Base-by-base conservation (phyloP, 805 yeast species). In the Kuraishia cidri region DNA sequence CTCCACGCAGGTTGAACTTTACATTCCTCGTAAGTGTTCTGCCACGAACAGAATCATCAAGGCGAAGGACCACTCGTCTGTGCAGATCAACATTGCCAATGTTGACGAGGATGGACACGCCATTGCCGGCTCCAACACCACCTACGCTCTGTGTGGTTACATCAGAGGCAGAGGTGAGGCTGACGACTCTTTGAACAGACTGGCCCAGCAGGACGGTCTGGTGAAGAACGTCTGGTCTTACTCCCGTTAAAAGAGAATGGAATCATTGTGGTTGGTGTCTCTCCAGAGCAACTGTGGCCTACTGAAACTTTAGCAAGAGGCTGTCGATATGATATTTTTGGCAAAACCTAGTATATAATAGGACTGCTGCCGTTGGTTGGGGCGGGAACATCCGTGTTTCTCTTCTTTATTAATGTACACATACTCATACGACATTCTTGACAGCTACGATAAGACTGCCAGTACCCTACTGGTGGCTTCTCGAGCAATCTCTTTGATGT, bases 21-120 rank as follows among this genome's bases (percentile, higher is more conserved):
- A 92, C 94, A 94, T 90, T 72, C 98, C 98, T 78, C 86, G 98
- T 82, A 92, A 92, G 79, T 92, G 98, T 80, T 92, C 98, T 73
- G 98, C 98, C 64, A 87, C 98, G 73, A 88, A 87, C 95, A 87
- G 97, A 79, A 87, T 92, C 75, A 88, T 92, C 81, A 87, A 86
- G 79, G 88, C 98, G 62, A 88, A 92, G 79, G 98, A 92, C 75
- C 98, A 92, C 72, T 92, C 97, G 55, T 84, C 97, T 48, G 97
- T 92, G 57, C 98, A 92, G 75, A 83, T 92, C 75, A 90, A 84
- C 90, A 78, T 92, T 58, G 97, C 95, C 61, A 86, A 90, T 72
- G 95, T 92, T 61, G 97, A 92, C 62, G 96, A 76, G 64, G 80
- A 83, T 61, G 98, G 98, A 56, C 88, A 81, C 64, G 92, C 92